phyloP scores from a whole-genome alignment of 2,329 filamentous ascomycete genomes.

The Stromatinia cepivora region DNA sequence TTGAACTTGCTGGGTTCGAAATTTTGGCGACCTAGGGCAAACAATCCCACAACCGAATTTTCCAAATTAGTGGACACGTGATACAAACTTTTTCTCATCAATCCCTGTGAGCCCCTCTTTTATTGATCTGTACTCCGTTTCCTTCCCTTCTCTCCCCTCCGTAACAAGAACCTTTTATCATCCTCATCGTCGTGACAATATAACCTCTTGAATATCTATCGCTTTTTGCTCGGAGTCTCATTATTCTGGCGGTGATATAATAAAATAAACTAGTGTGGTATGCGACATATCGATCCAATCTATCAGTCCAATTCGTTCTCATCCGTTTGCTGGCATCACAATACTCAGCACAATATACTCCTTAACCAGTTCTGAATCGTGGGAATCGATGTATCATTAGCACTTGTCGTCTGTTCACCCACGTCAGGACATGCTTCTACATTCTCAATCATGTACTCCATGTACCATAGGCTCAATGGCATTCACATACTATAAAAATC shows the following conservation, averaged over 20 bases:
- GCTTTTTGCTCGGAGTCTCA: neutral
- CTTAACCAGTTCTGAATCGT: neutral
- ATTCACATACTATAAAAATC: neutral
- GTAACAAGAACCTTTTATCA: neutral
- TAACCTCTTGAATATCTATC: neutral
- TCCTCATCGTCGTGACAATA: neutral
- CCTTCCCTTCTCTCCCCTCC: too few relatives aligned
- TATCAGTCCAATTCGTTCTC: neutral
- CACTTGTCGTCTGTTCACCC: neutral
- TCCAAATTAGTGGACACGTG: slow-evolving; percentile 22
- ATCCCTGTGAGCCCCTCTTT: slow-evolving; percentile 16
- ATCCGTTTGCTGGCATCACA: neutral
- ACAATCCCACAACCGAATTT: slow-evolving; percentile 25
- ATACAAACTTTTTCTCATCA: neutral
- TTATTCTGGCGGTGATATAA: neutral
- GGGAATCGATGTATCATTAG: neutral
- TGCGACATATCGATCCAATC: neutral
- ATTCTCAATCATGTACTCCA: neutral
- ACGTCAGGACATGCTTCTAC: neutral
- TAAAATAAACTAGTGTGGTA: neutral
- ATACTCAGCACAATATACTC: neutral
- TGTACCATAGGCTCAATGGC: neutral
- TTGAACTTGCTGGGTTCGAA: slow-evolving; percentile 22
- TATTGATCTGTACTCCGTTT: slow-evolving; percentile 8
- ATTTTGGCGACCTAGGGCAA: slow-evolving; percentile 25